These are phyloP conservation scores for Ascodesmis nigricans DNA, from an alignment of 495 filamentous ascomycete species.

Conservation along the genomic window DNA sequence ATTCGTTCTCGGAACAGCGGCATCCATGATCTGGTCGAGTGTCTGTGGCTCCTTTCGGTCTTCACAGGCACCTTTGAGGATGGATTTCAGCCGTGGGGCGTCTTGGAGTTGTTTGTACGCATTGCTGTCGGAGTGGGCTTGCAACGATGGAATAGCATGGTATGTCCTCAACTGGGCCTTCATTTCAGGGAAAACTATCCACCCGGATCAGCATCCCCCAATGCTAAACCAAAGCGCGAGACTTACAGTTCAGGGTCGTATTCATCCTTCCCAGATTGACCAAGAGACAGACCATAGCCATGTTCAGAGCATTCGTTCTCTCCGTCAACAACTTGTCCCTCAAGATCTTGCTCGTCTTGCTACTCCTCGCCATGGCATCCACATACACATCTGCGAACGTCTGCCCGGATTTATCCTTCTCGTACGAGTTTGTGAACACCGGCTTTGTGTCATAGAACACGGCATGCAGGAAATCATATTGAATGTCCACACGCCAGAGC, in stretches of 20 bases:
- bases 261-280: constrained; percentile 98
- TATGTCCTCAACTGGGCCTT: constrained; percentile 93
- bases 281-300: constrained; percentile 97
- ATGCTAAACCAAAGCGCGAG: background rate
- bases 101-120: constrained; percentile 97
- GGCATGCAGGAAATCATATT: constrained; percentile 77
- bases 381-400: constrained; percentile 94
- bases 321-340: constrained; percentile 92
- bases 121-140: constrained; percentile 83
- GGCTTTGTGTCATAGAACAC: constrained; percentile 69
- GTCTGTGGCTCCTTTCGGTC: constrained; percentile 72
- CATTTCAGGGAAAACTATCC: constrained; percentile 93
- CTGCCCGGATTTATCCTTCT: constrained; percentile 36
- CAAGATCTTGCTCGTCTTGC: constrained; percentile 95
- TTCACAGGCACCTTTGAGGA: constrained; percentile 89
- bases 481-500: constrained; percentile 91
- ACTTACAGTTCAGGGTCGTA: constrained; percentile 85
- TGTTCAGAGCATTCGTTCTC: constrained; percentile 73
- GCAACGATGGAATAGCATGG: constrained; percentile 88
- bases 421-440: constrained; percentile 77
- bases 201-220: background rate
- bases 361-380: constrained; percentile 94
- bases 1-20: constrained; percentile 61
- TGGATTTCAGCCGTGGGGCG: constrained; percentile 86
- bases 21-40: constrained; percentile 54